Evolutionary conservation across 1,284 basidiomycete species (phyloP).

Genomic region (Leccinum ponderosum): DNA sequence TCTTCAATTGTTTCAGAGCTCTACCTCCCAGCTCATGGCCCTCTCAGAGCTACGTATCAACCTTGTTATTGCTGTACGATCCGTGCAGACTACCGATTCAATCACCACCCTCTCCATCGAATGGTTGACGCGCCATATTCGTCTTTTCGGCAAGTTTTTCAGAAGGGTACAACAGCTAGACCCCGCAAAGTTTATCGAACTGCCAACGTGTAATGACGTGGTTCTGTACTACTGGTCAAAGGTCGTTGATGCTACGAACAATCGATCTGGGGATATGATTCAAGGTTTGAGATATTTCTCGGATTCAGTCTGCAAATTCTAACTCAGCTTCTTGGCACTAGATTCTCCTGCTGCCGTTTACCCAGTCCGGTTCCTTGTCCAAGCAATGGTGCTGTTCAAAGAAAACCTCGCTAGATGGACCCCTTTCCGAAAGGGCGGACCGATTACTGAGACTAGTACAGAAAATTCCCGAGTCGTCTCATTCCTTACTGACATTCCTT

Average conservation of each 20-base stretch:
- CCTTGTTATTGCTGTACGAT: conserved; percentile 38
- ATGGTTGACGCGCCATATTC: conserved; percentile 64
- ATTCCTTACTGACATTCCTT: conserved; percentile 17
- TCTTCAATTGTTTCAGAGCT: conserved; percentile 57
- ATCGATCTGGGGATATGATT: conserved; percentile 49
- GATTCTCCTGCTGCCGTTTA: conserved; percentile 53
- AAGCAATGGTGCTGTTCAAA: conserved; percentile 87
- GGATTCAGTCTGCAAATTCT: background rate
- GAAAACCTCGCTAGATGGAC: conserved; percentile 79
- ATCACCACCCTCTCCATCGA: conserved; percentile 45
- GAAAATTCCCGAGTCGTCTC: conserved; percentile 1
- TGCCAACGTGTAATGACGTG: conserved; percentile 65
- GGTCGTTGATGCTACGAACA: conserved; percentile 63
- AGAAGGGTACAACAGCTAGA: conserved; percentile 67
- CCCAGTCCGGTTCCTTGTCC: conserved; percentile 80
- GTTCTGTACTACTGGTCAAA: conserved; percentile 79
- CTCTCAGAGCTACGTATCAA: conserved; percentile 52
- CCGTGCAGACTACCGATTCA: conserved; percentile 26
- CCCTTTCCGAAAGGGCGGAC: conserved; percentile 58
- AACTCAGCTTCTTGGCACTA: conserved; percentile 34
- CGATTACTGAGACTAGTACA: conserved; percentile 60
- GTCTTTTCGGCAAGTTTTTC: conserved; percentile 76
- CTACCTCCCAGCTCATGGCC: conserved; percentile 52
- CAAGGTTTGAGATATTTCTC: conserved; percentile 44
- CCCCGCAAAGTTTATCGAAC: conserved; percentile 54